A percentile compares a stretch with the other conserved stretches of the same genome.
phyloP scores from a whole-genome alignment of 345 rosid genomes.

The Salix suchowensis region DNA sequence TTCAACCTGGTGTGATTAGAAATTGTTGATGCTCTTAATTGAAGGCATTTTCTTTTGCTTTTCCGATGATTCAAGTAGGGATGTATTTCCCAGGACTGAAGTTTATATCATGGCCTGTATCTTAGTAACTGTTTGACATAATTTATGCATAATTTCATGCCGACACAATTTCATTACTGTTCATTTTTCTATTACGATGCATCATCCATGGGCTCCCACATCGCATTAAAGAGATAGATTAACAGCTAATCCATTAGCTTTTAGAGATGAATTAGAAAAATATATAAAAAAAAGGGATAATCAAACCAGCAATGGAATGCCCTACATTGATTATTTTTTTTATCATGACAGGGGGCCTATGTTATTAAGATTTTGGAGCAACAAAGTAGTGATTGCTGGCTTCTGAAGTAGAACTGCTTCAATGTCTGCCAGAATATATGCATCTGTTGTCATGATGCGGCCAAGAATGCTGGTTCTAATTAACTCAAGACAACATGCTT shows the following conservation, averaged over 20 bases:
- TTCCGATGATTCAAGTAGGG: not conserved
- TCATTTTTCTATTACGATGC: not conserved
- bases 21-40: not conserved
- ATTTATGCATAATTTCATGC: not conserved
- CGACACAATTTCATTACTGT: not conserved
- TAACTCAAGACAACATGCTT: not conserved
- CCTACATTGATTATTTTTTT: conserved; percentile 1
- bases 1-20: not conserved
- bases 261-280: not conserved
- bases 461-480: not conserved
- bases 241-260: not conserved
- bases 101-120: no score
- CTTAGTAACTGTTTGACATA: no score
- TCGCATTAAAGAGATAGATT: not conserved
- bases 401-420: not conserved
- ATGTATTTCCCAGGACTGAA: not conserved
- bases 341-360: not conserved
- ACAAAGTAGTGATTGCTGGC: not conserved
- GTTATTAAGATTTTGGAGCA: not conserved
- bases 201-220: not conserved
- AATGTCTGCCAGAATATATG: not conserved
- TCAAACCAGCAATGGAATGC: not conserved
- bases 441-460: not conserved
- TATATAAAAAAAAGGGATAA: not conserved
- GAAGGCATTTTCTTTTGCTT: not conserved